Conservation (phyloP, 106 monocot species). For the Ottelia alismoides region DNA sequence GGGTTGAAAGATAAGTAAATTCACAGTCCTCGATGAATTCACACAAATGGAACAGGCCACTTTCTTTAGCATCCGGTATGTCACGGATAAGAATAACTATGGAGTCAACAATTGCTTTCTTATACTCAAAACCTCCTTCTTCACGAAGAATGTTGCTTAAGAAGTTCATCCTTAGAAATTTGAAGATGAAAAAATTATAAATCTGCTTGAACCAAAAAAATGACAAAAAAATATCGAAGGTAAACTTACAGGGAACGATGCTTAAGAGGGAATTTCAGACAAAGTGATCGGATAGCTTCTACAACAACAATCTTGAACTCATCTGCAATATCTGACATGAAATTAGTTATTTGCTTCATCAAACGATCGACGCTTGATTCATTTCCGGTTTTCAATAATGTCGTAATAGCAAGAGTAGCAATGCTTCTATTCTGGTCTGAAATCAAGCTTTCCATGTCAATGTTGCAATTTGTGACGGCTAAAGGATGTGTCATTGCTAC, state of each 20-base stretch:
- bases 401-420: conserved; percentile 98
- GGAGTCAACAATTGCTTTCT: conserved; percentile 98
- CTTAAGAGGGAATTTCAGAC: conserved; percentile 95
- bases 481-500: conserved; percentile 94
- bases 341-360: conserved; percentile 97
- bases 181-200: background rate
- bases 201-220: background rate
- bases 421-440: conserved; percentile 98
- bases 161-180: conserved; percentile 60
- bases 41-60: conserved; percentile 87
- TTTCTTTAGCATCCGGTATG: conserved; percentile 98
- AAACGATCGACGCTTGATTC: conserved; percentile 94
- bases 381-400: conserved; percentile 91
- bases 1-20: conserved; percentile 95
- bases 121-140: conserved; percentile 97
- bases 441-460: conserved; percentile 98
- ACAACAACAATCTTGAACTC: conserved; percentile 99
- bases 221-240: background rate
- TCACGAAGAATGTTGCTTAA: conserved; percentile 97
- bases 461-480: conserved; percentile 94
- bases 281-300: conserved; percentile 91
- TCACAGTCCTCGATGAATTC: conserved; percentile 99
- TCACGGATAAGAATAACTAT: conserved; percentile 92
- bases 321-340: conserved; percentile 97
- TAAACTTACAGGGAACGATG: conserved; percentile 76